A percentile compares a stretch with the other conserved stretches of the same genome.
Conservation (phyloP, 805 yeast genomes). For the Candida nemodendra region DNA sequence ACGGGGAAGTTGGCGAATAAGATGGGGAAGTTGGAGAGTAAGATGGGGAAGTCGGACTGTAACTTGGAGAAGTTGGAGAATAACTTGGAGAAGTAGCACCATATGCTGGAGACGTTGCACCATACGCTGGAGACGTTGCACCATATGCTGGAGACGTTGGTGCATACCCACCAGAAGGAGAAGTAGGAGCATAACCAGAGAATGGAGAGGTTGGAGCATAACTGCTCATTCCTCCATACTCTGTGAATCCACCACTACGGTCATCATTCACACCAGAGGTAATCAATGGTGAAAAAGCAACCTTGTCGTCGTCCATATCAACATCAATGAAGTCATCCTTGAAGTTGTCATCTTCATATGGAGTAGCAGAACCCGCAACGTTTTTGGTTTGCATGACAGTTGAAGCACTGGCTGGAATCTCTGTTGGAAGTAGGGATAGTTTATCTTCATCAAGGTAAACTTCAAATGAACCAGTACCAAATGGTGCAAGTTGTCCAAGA, state of each 20-base stretch:
- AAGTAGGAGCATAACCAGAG: slow-evolving; percentile 48
- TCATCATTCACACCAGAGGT: slow-evolving; percentile 82
- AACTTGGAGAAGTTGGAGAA: slow-evolving; percentile 62
- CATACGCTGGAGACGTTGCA: slow-evolving; percentile 59
- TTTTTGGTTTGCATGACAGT: slow-evolving; percentile 41
- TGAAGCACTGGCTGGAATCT: slow-evolving; percentile 37
- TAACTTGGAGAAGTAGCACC: slow-evolving; percentile 54
- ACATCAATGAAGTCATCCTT: slow-evolving; percentile 56
- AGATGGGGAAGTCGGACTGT: slow-evolving; percentile 75
- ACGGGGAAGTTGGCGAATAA: slow-evolving; percentile 73
- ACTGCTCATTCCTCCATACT: slow-evolving; percentile 66
- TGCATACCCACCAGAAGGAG: slow-evolving; percentile 47
- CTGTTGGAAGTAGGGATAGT: slow-evolving; percentile 63
- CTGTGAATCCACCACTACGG: slow-evolving; percentile 79
- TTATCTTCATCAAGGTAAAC: slow-evolving; percentile 90
- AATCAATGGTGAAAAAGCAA: slow-evolving; percentile 89
- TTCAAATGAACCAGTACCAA: slow-evolving; percentile 98
- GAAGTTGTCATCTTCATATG: slow-evolving; percentile 71
- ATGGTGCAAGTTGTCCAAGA: slow-evolving; percentile 97
- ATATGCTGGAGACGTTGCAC: slow-evolving; percentile 49
- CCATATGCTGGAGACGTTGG: slow-evolving; percentile 49
- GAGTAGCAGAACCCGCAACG: slow-evolving; percentile 85
- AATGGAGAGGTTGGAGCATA: slow-evolving; percentile 56
- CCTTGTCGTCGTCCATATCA: slow-evolving; percentile 50
- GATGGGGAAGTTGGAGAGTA: slow-evolving; percentile 59